Evolutionary conservation across 768 basidiomycete species (phyloP), one percentile per base, ranked within the genome.

Genomic region (Tricholoma furcatifolium): DNA sequence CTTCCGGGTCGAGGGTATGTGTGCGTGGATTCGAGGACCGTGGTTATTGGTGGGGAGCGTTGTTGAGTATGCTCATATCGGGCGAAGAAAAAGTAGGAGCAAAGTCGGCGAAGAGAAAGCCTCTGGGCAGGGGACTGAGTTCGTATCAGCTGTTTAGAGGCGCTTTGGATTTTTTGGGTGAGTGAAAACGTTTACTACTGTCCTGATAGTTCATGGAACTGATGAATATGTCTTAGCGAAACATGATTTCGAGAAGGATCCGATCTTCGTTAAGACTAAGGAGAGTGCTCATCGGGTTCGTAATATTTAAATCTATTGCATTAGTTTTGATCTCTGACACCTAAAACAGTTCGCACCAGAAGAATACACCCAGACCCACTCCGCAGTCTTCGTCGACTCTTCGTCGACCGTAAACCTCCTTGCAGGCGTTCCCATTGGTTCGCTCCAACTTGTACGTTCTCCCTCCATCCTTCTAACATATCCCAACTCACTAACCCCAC

Each of bases 101-200:
- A 45, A 66, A 46, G 53, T 60, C 35, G 63, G 70, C 57, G 51
- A 74, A 72, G 47, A 74, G 83, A 49, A 83, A 76, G 62, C 78
- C 84, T 0, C 63, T 95, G 2, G 95, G 92, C 5, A 82, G 79
- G 51, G 90, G 93, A 2, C 65, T 98, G 59, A 94, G 91, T 55
- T 90, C 91, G 18, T 97, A 96, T 70, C 93, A 95, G 64, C 74
- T 96, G 24, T 88, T 98, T 67, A 82, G 88, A 59, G 92, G 89
- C 31, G 86, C 83, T 1, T 70, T 96, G 59, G 91, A 94, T 65
- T 87, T 94, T 62, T 65, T 98, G 20, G 81, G 93, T 93, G 63
- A 57, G 86, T 65, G 14, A 18, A 23, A 42, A 3, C 18, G 43
- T 21, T n/a, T n/a, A n/a, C n/a, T 35, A n/a, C 27, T 50, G 4